Evolutionary conservation across 345 rosid genomes (phyloP), one percentile per base, ranked within the genome.

Genomic region (Isatis tinctoria): DNA sequence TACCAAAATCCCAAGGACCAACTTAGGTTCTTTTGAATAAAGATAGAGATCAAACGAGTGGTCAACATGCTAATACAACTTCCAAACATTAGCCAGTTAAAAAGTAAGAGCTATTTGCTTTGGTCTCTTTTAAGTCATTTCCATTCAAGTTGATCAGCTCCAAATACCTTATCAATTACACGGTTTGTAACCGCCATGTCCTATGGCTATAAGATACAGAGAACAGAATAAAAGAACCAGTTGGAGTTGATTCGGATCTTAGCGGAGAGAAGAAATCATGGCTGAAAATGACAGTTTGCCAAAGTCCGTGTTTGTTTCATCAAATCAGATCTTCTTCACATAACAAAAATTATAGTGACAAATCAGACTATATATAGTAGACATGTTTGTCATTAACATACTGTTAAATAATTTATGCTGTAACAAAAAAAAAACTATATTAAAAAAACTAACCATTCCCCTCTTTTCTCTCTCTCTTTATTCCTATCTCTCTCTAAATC

Each of bases 31-130:
- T 92, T 93, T 51, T 92, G 97, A 35, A 89, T 76, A 72, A 83
- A 89, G 14, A 68, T 82, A 45, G 88, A 30, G 24, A 89, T 28
- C 57, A 71, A 39, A 60, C 79, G 84, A 3, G 89, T 76, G 0
- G 57, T 8, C 7, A 87, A 26, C 3, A 72, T 74, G 20, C 92
- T 82, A n/a, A 12, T 74, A 37, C 87, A 80, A 60, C 77, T 62
- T 35, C 83, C 83, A 73, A 92, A 92, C 61, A 82, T 78, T 82
- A 89, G 85, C 97, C 96, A 87, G 60, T 91, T 91, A n/a, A n/a
- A 69, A 91, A 91, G 83, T 82, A 89, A 40, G 84, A 86, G 73
- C 91, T 89, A 37, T 85, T 87, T 30, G 80, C 81, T 61, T 69
- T 75, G 16, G 82, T 18, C 51, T 89, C 90, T 45, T 74, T 65